Evolutionary conservation across 202 grass and related monocot genomes (phyloP), one percentile per base, ranked within the genome.

Genomic region (Brachypodium distachyon): DNA sequence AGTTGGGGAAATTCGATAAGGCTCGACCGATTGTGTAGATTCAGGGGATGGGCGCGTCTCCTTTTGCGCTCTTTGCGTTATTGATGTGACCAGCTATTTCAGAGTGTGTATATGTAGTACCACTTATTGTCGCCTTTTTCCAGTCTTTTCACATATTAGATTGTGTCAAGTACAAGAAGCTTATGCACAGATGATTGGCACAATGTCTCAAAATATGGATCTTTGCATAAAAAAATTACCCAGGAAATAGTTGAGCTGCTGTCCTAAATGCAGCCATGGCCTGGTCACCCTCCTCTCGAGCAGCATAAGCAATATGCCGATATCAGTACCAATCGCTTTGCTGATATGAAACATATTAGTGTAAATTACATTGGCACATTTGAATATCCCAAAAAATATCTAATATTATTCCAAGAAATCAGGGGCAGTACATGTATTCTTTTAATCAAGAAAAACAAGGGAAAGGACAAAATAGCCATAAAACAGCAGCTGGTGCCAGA

Each of bases 181-280:
- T n/a, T n/a, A n/a, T n/a, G n/a, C n/a, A n/a, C n/a, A n/a, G n/a
- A n/a, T n/a, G n/a, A n/a, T n/a, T n/a, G n/a, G n/a, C n/a, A n/a
- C n/a, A n/a, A n/a, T n/a, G n/a, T n/a, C n/a, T n/a, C n/a, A n/a
- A n/a, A n/a, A n/a, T n/a, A n/a, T n/a, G n/a, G n/a, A n/a, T n/a
- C n/a, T n/a, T n/a, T n/a, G n/a, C n/a, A n/a, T n/a, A n/a, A n/a
- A n/a, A n/a, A n/a, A n/a, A n/a, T n/a, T n/a, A 98, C 96, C 96
- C 96, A 72, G 96, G 91, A 92, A 98, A 98, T 77, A 98, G 83
- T 67, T 87, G 87, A 92, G 96, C 89, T 62, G 87, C 89, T 60
- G 91, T 95, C 33, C 96, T 90, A 78, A 92, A 98, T 72, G 96
- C 91, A 78, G 91, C 81, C 91, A 98, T 87, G 70, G 96, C 96